phyloP scores from a whole-genome alignment of 345 rosid genomes.

The Linum usitatissimum region DNA sequence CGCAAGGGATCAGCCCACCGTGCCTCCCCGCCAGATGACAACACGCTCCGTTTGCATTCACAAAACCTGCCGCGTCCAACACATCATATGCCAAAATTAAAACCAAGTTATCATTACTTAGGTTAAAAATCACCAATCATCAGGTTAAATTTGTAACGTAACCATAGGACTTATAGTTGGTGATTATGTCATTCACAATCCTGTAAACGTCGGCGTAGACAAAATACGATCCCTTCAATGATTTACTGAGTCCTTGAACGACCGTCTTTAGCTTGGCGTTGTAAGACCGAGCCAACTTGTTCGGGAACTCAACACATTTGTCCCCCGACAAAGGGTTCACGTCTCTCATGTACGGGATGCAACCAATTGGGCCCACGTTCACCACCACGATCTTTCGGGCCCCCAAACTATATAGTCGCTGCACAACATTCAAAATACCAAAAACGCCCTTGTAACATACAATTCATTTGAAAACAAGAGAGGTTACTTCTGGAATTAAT shows the following conservation, averaged over 20 bases:
- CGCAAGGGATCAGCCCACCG: constrained; percentile 59
- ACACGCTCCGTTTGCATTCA: constrained; percentile 39
- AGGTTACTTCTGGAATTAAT: too few species aligned
- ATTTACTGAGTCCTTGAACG: constrained; percentile 27
- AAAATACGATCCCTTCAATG: constrained; percentile 34
- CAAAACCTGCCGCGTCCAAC: too few species aligned
- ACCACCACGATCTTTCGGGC: constrained; percentile 55
- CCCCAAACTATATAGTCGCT: constrained; percentile 55
- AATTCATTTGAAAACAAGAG: too few species aligned
- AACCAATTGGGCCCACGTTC: constrained; percentile 76
- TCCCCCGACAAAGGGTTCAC: constrained; percentile 31
- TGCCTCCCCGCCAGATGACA: constrained; percentile 43
- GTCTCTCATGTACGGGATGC: constrained; percentile 66
- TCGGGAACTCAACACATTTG: constrained; percentile 36
- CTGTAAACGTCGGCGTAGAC: constrained; percentile 41
- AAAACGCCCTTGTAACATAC: too few species aligned
- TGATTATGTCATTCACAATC: constrained; percentile 44
- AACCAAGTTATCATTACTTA: too few species aligned
- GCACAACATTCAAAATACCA: constrained; percentile 5
- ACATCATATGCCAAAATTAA: too few species aligned
- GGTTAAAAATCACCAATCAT: background rate
- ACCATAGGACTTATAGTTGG: constrained; percentile 47
- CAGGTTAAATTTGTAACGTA: background rate
- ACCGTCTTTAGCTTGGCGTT: constrained; percentile 37
- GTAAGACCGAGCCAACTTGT: constrained; percentile 53